phyloP scores from a whole-genome alignment of 169 alveolate species.

The Plasmodium coatneyi region DNA sequence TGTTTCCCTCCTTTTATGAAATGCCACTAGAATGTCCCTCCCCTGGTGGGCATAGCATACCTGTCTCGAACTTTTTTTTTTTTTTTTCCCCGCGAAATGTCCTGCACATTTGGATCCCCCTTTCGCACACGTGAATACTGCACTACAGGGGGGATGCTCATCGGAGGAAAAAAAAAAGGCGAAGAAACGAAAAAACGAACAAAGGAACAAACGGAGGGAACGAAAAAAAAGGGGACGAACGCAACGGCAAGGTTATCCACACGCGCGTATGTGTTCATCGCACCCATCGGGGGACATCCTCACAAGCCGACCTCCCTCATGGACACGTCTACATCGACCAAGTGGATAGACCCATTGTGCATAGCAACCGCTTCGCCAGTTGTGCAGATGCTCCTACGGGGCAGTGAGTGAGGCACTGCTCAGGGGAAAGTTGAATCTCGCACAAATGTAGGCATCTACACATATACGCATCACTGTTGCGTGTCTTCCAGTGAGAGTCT shows the following conservation, averaged over 20 bases:
- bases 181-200: neutral
- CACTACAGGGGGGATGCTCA: neutral
- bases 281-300: neutral
- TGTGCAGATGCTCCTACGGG: neutral
- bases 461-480: neutral
- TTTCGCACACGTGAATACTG: neutral
- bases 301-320: neutral
- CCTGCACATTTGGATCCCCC: neutral
- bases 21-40: neutral
- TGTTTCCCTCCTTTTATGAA: neutral
- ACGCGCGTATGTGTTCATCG: neutral
- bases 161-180: neutral
- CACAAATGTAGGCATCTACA: neutral
- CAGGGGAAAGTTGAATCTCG: neutral
- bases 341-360: neutral
- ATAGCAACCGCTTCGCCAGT: neutral
- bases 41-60: neutral
- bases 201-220: neutral
- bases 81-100: neutral
- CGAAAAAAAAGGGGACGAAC: neutral
- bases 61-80: neutral
- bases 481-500: neutral
- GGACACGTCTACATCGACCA: neutral
- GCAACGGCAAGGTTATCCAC: neutral
- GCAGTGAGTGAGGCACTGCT: neutral